Percentiles rank a stretch among this genome's conserved stretches.
phyloP scores from a whole-genome alignment of 495 filamentous ascomycete species.

The Friedmanniomyces endolithicus region DNA sequence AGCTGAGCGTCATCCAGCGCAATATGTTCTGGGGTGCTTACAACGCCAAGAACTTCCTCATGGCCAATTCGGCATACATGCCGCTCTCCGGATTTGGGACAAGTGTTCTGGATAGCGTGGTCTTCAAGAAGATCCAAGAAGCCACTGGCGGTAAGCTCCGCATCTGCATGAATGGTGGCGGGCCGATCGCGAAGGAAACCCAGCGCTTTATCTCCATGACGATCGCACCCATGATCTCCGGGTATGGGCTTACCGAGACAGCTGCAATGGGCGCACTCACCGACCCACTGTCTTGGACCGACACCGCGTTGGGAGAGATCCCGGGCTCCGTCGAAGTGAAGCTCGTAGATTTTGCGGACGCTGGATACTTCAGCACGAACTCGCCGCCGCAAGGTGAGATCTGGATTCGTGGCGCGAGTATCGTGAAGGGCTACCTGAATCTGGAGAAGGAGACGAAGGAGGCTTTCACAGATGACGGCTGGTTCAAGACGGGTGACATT shows the following conservation, averaged over 20 bases:
- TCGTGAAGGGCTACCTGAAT: slow-evolving; percentile 63
- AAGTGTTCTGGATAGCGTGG: slow-evolving; percentile 34
- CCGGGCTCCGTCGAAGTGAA: slow-evolving; percentile 80
- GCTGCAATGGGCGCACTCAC: slow-evolving; percentile 85
- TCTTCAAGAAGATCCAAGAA: slow-evolving; percentile 36
- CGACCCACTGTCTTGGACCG: slow-evolving; percentile 82
- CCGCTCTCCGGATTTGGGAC: slow-evolving; percentile 51
- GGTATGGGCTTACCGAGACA: slow-evolving; percentile 96
- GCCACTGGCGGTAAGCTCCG: slow-evolving; percentile 31
- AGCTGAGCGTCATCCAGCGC: slow-evolving; percentile 56
- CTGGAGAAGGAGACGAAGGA: slow-evolving; percentile 75
- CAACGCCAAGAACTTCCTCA: slow-evolving; percentile 66
- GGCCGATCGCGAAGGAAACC: slow-evolving; percentile 34
- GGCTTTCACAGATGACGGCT: slow-evolving; percentile 62
- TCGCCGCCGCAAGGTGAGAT: slow-evolving; percentile 90
- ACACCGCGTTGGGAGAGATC: slow-evolving; percentile 65
- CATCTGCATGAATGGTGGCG: slow-evolving; percentile 35
- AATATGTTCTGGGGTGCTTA: slow-evolving; percentile 90
- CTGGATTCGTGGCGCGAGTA: slow-evolving; percentile 72
- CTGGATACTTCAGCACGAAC: slow-evolving; percentile 78
- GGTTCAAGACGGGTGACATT: slow-evolving; percentile 95
- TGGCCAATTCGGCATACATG: slow-evolving; percentile 34
- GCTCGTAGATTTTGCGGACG: slow-evolving; percentile 89
- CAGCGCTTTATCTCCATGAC: slow-evolving; percentile 35
- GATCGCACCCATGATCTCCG: slow-evolving; percentile 38